Base-by-base conservation (phyloP, 1,139 yeast genomes). In the Saccharomyces hybrid region DNA sequence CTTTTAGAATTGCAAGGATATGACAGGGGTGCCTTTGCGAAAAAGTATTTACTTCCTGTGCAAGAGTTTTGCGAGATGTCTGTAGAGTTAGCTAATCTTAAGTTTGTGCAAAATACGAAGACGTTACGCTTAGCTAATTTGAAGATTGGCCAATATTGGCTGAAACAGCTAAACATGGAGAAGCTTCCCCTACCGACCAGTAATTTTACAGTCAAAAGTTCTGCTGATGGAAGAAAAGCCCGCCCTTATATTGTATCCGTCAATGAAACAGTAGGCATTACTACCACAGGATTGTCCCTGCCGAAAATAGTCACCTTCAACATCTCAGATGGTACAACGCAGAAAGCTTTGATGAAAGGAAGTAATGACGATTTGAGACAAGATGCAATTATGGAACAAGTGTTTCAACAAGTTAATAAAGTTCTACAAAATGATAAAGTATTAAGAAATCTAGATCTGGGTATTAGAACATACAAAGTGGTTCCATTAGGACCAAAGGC, bases 301-400 rank as follows among this genome's bases (percentile, higher is more conserved):
- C 99, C 99, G 0, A 91, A 91, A 66, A 85, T 93, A 51, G 76
- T 84, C 50, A 77, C 74, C 1, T 73, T 88, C 53, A 56, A 55
- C 0, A 71, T 84, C 20, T 74, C 82, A 0, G 79, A 82, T 64
- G 98, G 97, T 0, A 61, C 69, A 0, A 64, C 58, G 0, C 84
- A 81, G 56, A 80, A 75, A 55, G 77, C 85, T 65, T 73, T 93
- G 23, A 74, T 90, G 61, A 95, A 95, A 65, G 88, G 89, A 29
- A 91, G 96, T 4, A 80, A 88, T 5, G 99, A 95, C 70, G 99
- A 95, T 70, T 72, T 93, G 54, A 75, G 99, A 54, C 99, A 95
- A 69, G 99, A 95, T 70, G 88, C 96, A 0, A 88, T 93, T 57
- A 95, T 95, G 99, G 96, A 91, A 67, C 99, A 93, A 66, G 98